Percentiles rank a stretch among this genome's conserved stretches.
Evolutionary conservation across 2,329 filamentous ascomycete species (phyloP).

Genomic region (Fusarium sp.): DNA sequence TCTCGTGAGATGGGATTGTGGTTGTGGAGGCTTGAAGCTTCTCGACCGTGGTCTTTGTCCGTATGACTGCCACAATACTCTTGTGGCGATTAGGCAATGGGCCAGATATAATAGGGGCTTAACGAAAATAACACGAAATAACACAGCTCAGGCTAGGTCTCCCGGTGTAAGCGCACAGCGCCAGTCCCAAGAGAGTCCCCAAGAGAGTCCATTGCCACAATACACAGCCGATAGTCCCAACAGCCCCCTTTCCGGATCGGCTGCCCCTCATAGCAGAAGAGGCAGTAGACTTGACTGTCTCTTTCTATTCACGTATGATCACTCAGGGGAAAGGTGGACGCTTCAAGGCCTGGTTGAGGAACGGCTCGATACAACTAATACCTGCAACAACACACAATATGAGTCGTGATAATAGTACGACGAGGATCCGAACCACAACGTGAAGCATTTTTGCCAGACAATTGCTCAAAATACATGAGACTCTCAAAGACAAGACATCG

Average conservation of each 20-base stretch:
- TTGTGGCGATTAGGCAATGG: background rate
- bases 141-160: background rate
- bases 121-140: too few species aligned
- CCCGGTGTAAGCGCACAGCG: too few species aligned
- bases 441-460: background rate
- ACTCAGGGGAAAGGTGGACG: background rate
- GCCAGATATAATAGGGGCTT: background rate
- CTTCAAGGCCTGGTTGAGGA: background rate
- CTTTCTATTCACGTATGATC: background rate
- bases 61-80: background rate
- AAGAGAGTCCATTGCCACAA: background rate
- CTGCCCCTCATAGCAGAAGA: background rate
- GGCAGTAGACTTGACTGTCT: fast-evolving
- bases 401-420: background rate
- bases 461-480: background rate
- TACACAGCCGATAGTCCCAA: background rate
- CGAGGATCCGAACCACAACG: background rate
- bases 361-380: background rate
- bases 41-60: background rate
- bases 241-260: background rate
- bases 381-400: background rate
- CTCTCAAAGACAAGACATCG: background rate
- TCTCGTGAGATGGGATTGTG: background rate
- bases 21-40: background rate
- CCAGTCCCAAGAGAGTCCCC: background rate